Evolutionary conservation across 176 grass and related monocot species (phyloP).

Genomic region (Areca catechu): DNA sequence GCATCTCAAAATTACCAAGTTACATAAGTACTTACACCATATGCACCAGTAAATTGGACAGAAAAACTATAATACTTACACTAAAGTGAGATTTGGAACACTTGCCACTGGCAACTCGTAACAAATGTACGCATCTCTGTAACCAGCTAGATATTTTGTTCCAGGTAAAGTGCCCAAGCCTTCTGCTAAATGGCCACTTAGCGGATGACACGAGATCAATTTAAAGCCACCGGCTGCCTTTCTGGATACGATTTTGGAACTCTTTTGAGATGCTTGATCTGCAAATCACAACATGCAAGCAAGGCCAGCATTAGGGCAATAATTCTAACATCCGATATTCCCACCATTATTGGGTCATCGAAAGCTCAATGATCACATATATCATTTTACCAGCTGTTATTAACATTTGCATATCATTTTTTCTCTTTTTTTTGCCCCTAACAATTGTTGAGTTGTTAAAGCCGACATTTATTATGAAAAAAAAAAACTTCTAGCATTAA

Average conservation of each 20-base stretch:
- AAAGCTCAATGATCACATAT: too few relatives aligned
- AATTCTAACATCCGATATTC: too few relatives aligned
- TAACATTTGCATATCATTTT: too few relatives aligned
- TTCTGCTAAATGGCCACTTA: constrained; percentile 32
- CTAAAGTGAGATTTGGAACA: constrained; percentile 44
- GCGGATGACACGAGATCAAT: constrained; percentile 45
- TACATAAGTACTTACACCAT: too few relatives aligned
- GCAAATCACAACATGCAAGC: neutral
- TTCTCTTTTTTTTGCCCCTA: too few relatives aligned
- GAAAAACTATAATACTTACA: constrained; percentile 36
- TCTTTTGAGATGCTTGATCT: constrained; percentile 21
- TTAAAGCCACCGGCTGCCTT: constrained; percentile 61
- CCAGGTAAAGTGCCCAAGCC: constrained; percentile 16
- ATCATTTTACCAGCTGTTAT: too few relatives aligned
- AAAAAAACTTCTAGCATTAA: too few relatives aligned
- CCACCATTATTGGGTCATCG: too few relatives aligned
- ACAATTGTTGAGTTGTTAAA: too few relatives aligned
- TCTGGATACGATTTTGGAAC: constrained; percentile 54
- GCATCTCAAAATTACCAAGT: too few relatives aligned
- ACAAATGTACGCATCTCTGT: constrained; percentile 35
- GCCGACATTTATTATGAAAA: too few relatives aligned
- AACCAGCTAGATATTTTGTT: constrained; percentile 14
- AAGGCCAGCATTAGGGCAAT: too few relatives aligned
- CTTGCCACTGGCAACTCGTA: constrained; percentile 42
- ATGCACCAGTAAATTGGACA: constrained; percentile 3